Conservation (phyloP, 495 filamentous ascomycete species). For the Saxispiralis lemnorum region DNA sequence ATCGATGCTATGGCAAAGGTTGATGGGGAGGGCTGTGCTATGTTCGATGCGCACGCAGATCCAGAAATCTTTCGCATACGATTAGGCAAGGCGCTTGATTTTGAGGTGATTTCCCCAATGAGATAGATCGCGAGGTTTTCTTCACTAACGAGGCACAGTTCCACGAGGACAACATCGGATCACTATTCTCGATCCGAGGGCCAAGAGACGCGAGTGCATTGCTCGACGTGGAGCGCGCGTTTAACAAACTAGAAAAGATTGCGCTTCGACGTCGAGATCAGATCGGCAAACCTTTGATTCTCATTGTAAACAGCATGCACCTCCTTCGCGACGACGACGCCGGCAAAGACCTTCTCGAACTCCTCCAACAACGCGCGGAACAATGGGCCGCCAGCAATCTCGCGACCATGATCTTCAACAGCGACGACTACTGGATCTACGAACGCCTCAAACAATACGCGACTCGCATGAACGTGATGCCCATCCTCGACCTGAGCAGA, state of each 20-base stretch:
- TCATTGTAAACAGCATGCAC: slow-evolving; percentile 86
- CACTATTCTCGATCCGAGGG: slow-evolving; percentile 82
- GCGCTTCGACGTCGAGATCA: slow-evolving; percentile 43
- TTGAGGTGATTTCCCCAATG: slow-evolving; percentile 34
- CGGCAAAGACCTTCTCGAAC: slow-evolving; percentile 76
- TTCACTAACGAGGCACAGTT: slow-evolving; percentile 26
- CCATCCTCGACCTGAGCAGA: slow-evolving; percentile 66
- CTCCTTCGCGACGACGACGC: slow-evolving; percentile 78
- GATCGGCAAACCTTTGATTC: slow-evolving; percentile 50
- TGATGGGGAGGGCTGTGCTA: slow-evolving; percentile 66
- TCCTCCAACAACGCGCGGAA: slow-evolving; percentile 89
- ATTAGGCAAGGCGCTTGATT: slow-evolving; percentile 83
- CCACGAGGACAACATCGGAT: slow-evolving; percentile 80
- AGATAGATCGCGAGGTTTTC: too few species aligned
- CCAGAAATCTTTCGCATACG: slow-evolving; percentile 86
- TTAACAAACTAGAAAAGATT: slow-evolving; percentile 96
- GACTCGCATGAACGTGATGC: slow-evolving; percentile 78
- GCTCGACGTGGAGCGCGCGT: slow-evolving; percentile 83
- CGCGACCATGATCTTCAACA: slow-evolving; percentile 79
- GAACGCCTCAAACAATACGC: slow-evolving; percentile 80
- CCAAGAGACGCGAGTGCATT: slow-evolving; percentile 80
- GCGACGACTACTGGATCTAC: slow-evolving; percentile 96
- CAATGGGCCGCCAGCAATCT: slow-evolving; percentile 83
- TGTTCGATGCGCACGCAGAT: slow-evolving; percentile 93
- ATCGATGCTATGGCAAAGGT: slow-evolving; percentile 85